Conservation (phyloP, 1,139 yeast genomes). For the Magnusiomyces suaveolens region DNA sequence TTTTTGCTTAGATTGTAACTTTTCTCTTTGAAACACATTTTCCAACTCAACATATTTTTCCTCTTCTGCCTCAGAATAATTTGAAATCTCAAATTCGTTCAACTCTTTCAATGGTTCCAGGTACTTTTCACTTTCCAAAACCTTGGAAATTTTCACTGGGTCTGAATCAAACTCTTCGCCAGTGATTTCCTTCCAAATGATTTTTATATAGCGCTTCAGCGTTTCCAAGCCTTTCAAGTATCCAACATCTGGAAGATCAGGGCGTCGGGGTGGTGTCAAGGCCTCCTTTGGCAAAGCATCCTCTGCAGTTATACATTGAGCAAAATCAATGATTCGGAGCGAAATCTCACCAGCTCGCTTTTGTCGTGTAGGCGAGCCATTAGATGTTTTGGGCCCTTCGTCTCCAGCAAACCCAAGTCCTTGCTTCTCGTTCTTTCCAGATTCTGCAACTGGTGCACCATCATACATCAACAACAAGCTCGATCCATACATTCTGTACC, state of each 20-base stretch:
- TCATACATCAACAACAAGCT: conserved; percentile 85
- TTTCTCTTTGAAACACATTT: not conserved
- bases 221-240: conserved; percentile 73
- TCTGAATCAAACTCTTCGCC: conserved; percentile 14
- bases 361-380: not conserved
- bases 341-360: conserved; percentile 27
- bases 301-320: conserved; percentile 79
- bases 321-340: conserved; percentile 85
- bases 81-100: not conserved
- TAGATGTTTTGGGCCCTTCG: not conserved
- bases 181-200: conserved; percentile 22
- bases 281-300: conserved; percentile 36
- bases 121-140: not conserved
- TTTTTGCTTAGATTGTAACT: not conserved
- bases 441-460: conserved; percentile 33
- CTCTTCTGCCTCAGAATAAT: not conserved
- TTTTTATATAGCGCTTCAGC: conserved; percentile 48
- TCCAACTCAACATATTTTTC: not conserved
- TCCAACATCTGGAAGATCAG: conserved; percentile 62
- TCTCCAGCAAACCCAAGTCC: not conserved
- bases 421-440: not conserved
- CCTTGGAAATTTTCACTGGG: not conserved
- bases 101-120: not conserved
- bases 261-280: conserved; percentile 61
- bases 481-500: conserved; percentile 91